These are phyloP conservation scores for Rhodotorula taiwanensis DNA, from an alignment of 768 basidiomycete genomes.

Conservation along the genomic window DNA sequence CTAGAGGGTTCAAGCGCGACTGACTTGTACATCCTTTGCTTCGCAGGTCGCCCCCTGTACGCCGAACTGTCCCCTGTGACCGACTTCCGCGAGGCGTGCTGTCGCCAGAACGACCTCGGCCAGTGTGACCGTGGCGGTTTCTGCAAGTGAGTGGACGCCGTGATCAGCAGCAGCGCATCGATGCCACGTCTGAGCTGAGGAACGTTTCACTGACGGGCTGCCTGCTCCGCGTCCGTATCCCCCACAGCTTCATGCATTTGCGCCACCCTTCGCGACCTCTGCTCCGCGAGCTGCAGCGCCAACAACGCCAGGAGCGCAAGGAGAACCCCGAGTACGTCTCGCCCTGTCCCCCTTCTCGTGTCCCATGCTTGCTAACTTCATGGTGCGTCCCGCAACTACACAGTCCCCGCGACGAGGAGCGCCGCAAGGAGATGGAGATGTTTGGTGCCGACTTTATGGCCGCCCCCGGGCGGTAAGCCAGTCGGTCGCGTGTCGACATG, in stretches of 20 bases:
- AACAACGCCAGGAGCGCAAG: slow-evolving; percentile 32
- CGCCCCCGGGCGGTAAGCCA: background rate
- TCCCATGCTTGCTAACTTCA: too few species aligned
- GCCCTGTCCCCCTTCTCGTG: background rate
- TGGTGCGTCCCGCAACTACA: slow-evolving; percentile 9
- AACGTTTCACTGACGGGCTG: too few species aligned
- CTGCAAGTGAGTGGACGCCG: slow-evolving; percentile 87
- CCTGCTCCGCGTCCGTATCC: background rate
- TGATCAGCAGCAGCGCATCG: too few species aligned
- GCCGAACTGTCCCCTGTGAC: slow-evolving; percentile 98
- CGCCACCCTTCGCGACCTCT: slow-evolving; percentile 32
- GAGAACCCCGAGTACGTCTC: slow-evolving; percentile 25
- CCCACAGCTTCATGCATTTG: slow-evolving; percentile 14
- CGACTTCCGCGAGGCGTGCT: slow-evolving; percentile 97
- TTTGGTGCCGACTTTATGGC: slow-evolving; percentile 20
- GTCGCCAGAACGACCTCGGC: slow-evolving; percentile 96
- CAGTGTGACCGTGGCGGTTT: slow-evolving; percentile 97
- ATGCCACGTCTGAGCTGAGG: too few species aligned
- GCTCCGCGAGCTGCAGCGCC: slow-evolving; percentile 33
- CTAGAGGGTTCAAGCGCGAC: too few species aligned
- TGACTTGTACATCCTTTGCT: background rate
- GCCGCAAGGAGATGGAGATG: slow-evolving; percentile 38
- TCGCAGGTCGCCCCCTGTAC: slow-evolving; percentile 77
- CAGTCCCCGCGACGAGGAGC: slow-evolving; percentile 36
- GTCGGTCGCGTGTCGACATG: too few species aligned